Base-by-base conservation (phyloP, 2,329 filamentous ascomycete species). In the Blumeriella jaapii region DNA sequence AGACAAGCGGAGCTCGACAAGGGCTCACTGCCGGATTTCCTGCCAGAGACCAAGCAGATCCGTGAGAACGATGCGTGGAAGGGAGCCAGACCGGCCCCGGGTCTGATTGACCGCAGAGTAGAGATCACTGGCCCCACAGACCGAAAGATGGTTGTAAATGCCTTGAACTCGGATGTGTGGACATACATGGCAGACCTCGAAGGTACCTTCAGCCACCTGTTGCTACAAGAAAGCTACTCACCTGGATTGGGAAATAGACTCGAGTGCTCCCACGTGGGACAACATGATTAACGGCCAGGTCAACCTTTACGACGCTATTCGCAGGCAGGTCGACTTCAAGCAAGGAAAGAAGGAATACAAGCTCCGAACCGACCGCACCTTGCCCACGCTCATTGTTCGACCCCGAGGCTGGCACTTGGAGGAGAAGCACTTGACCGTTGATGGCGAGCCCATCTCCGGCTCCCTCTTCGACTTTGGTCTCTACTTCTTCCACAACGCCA, bases 121-220 rank as follows among this genome's bases (percentile, higher is more conserved):
- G 91, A 98, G 68, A 98, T 96, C 55, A 98, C 91, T 4, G 91
- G 91, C 6, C 91, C 91, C 1, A 95, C 87, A 5, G 91, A 96
- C 63, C 74, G 91, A 50, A 98, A 96, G 73, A 98, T 98, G 91
- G 86, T 96, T 30, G 84, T 96, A 45, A 98, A 98, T 60, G 91
- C 91, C 7, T 58, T 96, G 58, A 98, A 96, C 62, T 80, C 89
- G 29, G 74, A 96, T 55, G 91, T 96, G 15, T 96, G 83, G 81
- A 96, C 89, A 38, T 98, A 96, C 56, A 98, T 98, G 91, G 91
- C 91, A 30, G 91, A 98, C 62, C 93, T 98, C 50, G 91, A 98
- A 65, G 89, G 87, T 91, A 61, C 53, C 71, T 20, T 9, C 28
- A 15, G 5, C 4, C 13, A 12, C 14, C 11, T 14, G 10, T 13